These are phyloP conservation scores for Letharia lupina DNA, from an alignment of 495 filamentous ascomycete genomes.

Conservation along the genomic window DNA sequence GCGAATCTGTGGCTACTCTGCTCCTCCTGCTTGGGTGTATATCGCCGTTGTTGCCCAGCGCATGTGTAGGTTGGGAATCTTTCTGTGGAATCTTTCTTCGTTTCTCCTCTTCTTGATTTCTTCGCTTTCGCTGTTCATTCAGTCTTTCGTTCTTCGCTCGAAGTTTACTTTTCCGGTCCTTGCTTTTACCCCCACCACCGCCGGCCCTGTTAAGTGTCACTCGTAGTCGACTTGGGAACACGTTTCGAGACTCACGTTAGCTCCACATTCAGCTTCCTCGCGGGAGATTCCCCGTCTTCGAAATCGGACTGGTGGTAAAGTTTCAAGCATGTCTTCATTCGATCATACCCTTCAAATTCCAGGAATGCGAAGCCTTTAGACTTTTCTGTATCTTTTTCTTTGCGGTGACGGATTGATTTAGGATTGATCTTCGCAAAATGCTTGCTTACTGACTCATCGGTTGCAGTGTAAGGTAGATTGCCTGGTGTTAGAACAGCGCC, in stretches of 20 bases:
- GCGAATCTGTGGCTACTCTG: conserved; percentile 30
- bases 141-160: conserved; percentile 80
- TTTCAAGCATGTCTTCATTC: conserved; percentile 88
- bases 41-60: conserved; percentile 32
- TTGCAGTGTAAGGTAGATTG: conserved; percentile 85
- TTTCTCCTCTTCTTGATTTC: conserved; percentile 40
- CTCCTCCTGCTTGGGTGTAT: conserved; percentile 53
- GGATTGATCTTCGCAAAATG: conserved; percentile 77
- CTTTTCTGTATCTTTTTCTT: conserved; percentile 57
- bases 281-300: conserved; percentile 49
- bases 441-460: conserved; percentile 49
- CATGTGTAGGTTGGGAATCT: conserved; percentile 28
- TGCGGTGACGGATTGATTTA: conserved; percentile 63
- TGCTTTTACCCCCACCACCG: conserved; percentile 73
- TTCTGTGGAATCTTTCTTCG: conserved; percentile 33
- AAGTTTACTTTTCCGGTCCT: conserved; percentile 64
- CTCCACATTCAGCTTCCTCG: conserved; percentile 82
- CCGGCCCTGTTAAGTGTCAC: conserved; percentile 46
- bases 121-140: conserved; percentile 62
- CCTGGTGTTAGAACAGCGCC: conserved; percentile 34
- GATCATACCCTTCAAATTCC: conserved; percentile 81
- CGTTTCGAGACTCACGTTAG: conserved; percentile 54
- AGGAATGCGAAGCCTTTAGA: conserved; percentile 87
- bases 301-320: conserved; percentile 82
- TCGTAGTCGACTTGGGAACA: neutral